A percentile compares a stretch with the other conserved stretches of the same genome.
These are phyloP conservation scores for Fusarium graminum DNA, from an alignment of 2,329 filamentous ascomycete genomes.

Conservation along the genomic window DNA sequence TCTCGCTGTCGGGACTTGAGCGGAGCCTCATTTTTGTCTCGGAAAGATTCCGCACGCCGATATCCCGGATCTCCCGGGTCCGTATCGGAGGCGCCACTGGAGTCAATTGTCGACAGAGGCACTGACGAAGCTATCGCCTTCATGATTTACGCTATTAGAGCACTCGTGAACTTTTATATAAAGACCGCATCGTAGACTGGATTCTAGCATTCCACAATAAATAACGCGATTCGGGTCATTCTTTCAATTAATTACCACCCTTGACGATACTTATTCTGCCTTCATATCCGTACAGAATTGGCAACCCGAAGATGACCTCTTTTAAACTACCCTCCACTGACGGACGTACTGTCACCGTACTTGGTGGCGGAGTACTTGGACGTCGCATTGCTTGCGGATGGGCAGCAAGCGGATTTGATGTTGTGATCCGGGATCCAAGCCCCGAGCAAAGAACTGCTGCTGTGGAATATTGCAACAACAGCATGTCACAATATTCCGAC, in stretches of 20 bases:
- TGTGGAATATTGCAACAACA: constrained; percentile 10
- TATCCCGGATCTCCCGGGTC: not conserved
- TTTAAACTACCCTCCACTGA: constrained; percentile 5
- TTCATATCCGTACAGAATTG: accelerated
- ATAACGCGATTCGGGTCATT: not conserved
- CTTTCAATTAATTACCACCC: not conserved
- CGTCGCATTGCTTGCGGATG: constrained; percentile 20
- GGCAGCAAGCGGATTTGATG: constrained; percentile 23
- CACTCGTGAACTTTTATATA: not conserved
- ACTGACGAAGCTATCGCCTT: not conserved
- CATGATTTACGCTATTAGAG: not conserved
- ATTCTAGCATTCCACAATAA: not conserved
- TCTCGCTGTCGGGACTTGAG: not conserved
- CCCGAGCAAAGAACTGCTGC: constrained; percentile 12
- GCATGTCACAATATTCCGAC: constrained; percentile 9
- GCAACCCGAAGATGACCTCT: not conserved
- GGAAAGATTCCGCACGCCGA: not conserved
- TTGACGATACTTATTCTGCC: no score
- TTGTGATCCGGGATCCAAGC: constrained; percentile 17
- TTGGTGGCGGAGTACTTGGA: constrained; percentile 13
- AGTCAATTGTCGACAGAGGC: not conserved
- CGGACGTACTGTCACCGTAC: not conserved
- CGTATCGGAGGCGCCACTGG: not conserved
- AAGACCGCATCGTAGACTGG: not conserved
- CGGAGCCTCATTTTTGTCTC: constrained; percentile 8